Conservation (phyloP, 768 basidiomycete genomes). For the Suillus fuscotomentosus region DNA sequence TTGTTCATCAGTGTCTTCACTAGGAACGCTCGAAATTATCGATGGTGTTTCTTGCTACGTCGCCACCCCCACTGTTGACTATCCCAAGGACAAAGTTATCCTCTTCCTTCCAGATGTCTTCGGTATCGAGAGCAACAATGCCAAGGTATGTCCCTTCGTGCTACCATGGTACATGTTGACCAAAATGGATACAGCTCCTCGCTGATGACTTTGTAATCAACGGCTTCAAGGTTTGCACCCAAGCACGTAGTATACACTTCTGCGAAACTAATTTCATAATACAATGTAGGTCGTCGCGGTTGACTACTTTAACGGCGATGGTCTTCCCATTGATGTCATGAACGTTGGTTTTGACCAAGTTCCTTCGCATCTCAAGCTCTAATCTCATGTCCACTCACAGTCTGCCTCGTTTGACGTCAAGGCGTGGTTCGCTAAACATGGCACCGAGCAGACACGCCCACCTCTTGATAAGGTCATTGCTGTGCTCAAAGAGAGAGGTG, state of each 20-base stretch:
- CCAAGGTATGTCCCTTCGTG: slow-evolving; percentile 31
- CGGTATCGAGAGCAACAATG: slow-evolving; percentile 47
- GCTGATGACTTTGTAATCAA: slow-evolving; percentile 38
- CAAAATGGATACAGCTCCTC: slow-evolving; percentile 21
- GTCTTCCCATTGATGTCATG: slow-evolving; percentile 24
- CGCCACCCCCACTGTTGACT: slow-evolving; percentile 49
- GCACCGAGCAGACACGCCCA: slow-evolving; percentile 40
- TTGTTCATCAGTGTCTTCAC: background rate
- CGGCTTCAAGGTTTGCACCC: slow-evolving; percentile 31
- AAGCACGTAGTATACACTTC: no score
- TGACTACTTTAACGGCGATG: slow-evolving; percentile 38
- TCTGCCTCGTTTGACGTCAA: slow-evolving; percentile 36
- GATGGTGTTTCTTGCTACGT: slow-evolving; percentile 51
- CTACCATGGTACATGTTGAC: background rate
- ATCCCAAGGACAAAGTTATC: slow-evolving; percentile 54
- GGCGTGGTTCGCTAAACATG: slow-evolving; percentile 47
- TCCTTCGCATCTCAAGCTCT: background rate
- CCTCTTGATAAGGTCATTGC: slow-evolving; percentile 53
- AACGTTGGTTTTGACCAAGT: slow-evolving; percentile 1
- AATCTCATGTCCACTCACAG: background rate
- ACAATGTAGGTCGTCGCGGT: slow-evolving; percentile 29
- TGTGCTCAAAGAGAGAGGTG: slow-evolving; percentile 56
- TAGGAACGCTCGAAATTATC: slow-evolving; percentile 49
- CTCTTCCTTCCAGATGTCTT: slow-evolving; percentile 55
- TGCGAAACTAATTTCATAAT: background rate